Conservation (phyloP, 495 filamentous ascomycete genomes). For the Hypomontagnella submonticulosa region DNA sequence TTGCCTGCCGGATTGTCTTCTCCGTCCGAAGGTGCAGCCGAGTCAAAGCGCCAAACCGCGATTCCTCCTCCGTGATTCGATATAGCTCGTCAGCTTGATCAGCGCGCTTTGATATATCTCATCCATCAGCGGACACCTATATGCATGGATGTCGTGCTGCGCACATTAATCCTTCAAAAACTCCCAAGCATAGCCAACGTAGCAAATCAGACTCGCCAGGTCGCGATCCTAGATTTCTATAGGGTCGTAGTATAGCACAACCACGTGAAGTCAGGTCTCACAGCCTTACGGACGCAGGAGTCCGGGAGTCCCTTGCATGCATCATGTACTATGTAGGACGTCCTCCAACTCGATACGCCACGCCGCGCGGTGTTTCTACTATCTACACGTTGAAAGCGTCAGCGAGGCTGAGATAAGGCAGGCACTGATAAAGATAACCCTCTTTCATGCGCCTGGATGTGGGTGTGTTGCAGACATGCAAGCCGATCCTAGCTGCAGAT, state of each 20-base stretch:
- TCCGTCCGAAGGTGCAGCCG: conserved; percentile 15
- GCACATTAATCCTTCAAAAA: conserved; percentile 33
- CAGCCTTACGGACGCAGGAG: conserved; percentile 34
- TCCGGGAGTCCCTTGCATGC: conserved; percentile 24
- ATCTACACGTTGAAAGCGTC: conserved; percentile 4
- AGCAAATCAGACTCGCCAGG: conserved; percentile 26
- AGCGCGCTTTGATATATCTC: conserved; percentile 32
- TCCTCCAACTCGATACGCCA: conserved; percentile 21
- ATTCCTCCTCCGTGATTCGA: neutral
- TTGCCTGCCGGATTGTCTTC: conserved; percentile 7
- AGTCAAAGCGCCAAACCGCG: neutral
- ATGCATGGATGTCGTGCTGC: conserved; percentile 35
- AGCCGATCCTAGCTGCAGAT: conserved; percentile 39
- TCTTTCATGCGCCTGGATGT: conserved; percentile 25
- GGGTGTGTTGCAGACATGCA: conserved; percentile 46
- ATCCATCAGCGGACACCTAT: conserved; percentile 26
- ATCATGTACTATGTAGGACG: conserved; percentile 8
- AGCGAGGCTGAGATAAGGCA: conserved; percentile 14
- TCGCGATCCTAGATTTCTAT: conserved; percentile 14
- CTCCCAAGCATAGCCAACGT: conserved; percentile 3
- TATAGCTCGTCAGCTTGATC: conserved; percentile 19
- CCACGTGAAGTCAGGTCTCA: conserved; percentile 39
- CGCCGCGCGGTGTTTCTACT: conserved; percentile 14
- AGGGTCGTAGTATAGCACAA: conserved; percentile 20
- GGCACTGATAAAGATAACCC: conserved; percentile 14